phyloP scores from a whole-genome alignment of 768 basidiomycete genomes.

The Boletus sensibilis region DNA sequence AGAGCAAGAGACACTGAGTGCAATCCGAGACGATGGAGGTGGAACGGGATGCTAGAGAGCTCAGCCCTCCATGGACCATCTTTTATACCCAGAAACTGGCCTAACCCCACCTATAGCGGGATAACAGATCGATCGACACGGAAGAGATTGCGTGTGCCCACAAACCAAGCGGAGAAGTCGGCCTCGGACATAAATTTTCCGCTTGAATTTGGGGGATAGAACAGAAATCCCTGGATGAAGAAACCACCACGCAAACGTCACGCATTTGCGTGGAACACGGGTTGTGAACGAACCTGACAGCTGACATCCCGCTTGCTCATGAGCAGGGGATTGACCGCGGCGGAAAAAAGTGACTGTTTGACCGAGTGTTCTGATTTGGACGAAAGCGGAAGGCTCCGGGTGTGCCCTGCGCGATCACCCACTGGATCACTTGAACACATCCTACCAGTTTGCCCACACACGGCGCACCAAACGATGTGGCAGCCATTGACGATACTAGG shows the following conservation, averaged over 20 bases:
- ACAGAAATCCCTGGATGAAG: neutral
- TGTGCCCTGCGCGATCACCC: neutral
- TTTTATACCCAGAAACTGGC: constrained; percentile 22
- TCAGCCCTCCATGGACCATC: neutral
- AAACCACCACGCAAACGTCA: constrained; percentile 3
- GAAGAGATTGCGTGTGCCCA: constrained; percentile 8
- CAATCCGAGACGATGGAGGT: neutral
- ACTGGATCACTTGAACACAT: neutral
- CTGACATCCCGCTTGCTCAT: neutral
- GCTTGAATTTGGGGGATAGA: neutral
- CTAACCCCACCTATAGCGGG: constrained; percentile 15
- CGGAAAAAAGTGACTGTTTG: neutral
- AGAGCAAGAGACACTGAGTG: neutral
- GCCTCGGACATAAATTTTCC: constrained; percentile 4
- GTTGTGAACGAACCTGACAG: neutral
- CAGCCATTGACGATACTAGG: neutral
- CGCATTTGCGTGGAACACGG: constrained; percentile 1
- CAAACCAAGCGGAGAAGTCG: neutral
- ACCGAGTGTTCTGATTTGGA: neutral
- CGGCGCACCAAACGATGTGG: neutral
- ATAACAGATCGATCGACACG: constrained; percentile 6
- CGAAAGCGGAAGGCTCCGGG: neutral
- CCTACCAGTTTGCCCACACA: neutral
- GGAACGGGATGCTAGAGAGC: neutral
- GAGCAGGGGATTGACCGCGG: neutral